Base-by-base conservation (phyloP, 345 rosid species). In the Brassica incana region DNA sequence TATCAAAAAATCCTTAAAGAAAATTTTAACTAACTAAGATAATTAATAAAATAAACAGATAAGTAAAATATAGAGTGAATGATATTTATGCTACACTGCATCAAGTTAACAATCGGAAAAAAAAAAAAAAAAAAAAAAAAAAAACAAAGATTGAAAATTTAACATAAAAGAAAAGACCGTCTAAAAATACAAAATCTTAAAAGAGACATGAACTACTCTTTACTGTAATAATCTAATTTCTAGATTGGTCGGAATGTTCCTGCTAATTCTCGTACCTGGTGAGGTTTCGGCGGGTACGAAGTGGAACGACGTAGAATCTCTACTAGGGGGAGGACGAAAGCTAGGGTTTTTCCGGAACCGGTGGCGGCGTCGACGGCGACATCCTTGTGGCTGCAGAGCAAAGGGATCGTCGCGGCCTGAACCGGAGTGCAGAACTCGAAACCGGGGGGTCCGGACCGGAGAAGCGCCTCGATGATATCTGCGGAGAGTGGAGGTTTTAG, bases 361-460 rank as follows among this genome's bases (percentile, higher is more conserved):
- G 61, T 56, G 61, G 61, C 61, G 2, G 61, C 61, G 61, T 56
- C 61, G 10, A 56, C 61, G 61, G 10, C 61, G 18, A 56, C 61
- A 56, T 56, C 61, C 61, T 56, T 56, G 4, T 56, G 23, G 61
- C 61, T 56, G 61, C 61, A 56, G 10, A 56, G 61, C 2, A 56
- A 56, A 16, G 61, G 25, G 25, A 56, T 52, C 61, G 61, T 56
- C 25, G 27, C 61, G 27, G 5, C 61, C 61, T 56, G 61, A 18
- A 56, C 61, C 61, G 61, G 61, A 56, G 61, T 56, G 25, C 61
- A 56, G 61, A 56, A 56, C 61, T 56, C 61, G 61, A 56, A 56
- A 56, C 61, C 61, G 61, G 27, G 61, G 61, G 35, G 35, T 32
- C 16, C 58, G 35, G 35, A 32, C 9, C 40, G 35, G 35, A 5